Base-by-base conservation (phyloP, 73 alveolate species). In the Paramecium sexaurelia region DNA sequence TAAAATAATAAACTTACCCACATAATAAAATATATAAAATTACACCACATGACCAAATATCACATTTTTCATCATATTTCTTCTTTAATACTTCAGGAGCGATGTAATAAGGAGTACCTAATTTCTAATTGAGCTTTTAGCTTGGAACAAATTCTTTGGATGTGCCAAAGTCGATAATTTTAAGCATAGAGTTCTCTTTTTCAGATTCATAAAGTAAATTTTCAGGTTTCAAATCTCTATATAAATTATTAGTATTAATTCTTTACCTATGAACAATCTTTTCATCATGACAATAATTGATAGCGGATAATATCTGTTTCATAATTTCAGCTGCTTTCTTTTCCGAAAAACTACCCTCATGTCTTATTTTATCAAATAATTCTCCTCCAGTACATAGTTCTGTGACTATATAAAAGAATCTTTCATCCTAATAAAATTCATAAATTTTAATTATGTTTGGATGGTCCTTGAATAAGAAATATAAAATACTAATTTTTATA, bases 31-130 rank as follows among this genome's bases (percentile, higher is more conserved):
- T 95, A 95, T 96, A 98, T 92, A 95, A 91, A 55, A 98, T 98
- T 41, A 98, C 99, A 15, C 99, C 99, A 91, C 99, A 94, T 19
- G 99, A 75, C 99, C 99, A 97, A 84, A 97, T 93, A 95, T 97
- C 99, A 87, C 99, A 96, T 69, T 96, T 96, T 85, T 95, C 97
- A 82, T 96, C 93, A 92, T 96, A 97, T 39, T 85, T 85, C 69
- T 92, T 93, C 26, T 84, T 91, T 91, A 96, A 91, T 32, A 96
- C 98, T 90, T 96, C 99, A 36, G 99, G 99, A 0, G 98, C 98
- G n/a, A 96, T 91, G 66, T 96, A 97, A 75, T 90, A 92, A 17
- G 99, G 95, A 17, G 99, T 96, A n/a, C 99, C 99, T n/a, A 95
- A 91, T 75, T 94, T 94, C 91, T 95, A 91, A 66, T 66, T 66